Evolutionary conservation across 2,329 filamentous ascomycete species (phyloP), one percentile per base, ranked within the genome.

Genomic region (Orbilia ellipsospora): DNA sequence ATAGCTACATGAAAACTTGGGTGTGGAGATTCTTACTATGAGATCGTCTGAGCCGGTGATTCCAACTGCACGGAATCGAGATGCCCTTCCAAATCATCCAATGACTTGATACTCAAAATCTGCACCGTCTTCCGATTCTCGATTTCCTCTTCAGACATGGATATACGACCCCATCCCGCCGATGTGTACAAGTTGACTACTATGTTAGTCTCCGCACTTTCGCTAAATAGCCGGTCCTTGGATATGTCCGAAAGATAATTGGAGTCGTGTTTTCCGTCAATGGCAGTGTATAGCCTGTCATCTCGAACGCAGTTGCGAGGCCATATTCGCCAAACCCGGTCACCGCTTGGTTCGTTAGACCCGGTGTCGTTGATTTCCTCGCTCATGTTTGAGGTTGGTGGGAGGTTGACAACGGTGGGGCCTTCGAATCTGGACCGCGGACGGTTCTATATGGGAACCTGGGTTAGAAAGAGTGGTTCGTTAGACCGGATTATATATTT

Each of bases 221-320:
- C 69, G 26, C 62, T 63, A 23, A 73, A 73, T 1, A 73, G 69
- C 3, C 57, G 48, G 4, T 73, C 63, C 15, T 44, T 61, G 4
- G 69, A 62, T 36, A 73, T 67, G 6, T 61, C 26, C 0, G 69
- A 73, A 15, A 73, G 57, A 40, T 57, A 57, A 15, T 56, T 61
- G 2, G 69, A 73, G 28, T 73, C 69, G 15, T 73, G 69, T 18
- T 66, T 67, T 56, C 62, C 69, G 26, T 73, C 69, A 40, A 73
- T 48, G 1, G 50, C 40, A 13, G 69, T 73, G 28, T 73, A 73
- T 8, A 73, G 57, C n/a, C 69, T 54, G 15, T 73, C 69, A 4
- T 66, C 54, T 40, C 62, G 51, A 31, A 66, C 56, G 42, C 69
- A 73, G 28, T 73, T 55, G 18, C 63, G 42, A 1, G 69, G 69